A percentile compares a stretch with the other conserved stretches of the same genome.
phyloP scores from a whole-genome alignment of 2,329 filamentous ascomycete genomes.

The Penicillium digitatum region DNA sequence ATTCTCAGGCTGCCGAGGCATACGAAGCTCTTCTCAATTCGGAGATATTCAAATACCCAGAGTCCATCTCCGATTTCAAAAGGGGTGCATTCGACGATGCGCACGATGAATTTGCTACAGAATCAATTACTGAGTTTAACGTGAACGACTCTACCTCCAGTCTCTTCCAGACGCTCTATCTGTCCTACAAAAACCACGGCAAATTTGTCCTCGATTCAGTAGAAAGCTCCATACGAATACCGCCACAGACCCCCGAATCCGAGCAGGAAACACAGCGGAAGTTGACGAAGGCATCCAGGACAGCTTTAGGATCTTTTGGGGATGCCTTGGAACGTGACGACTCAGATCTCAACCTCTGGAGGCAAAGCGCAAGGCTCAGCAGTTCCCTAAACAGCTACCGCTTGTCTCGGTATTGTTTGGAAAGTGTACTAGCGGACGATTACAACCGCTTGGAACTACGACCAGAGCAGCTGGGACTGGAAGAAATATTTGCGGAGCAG shows the following conservation, averaged over 20 bases:
- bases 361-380: constrained; percentile 56
- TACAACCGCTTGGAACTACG: constrained; percentile 54
- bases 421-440: constrained; percentile 60
- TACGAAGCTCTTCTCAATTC: constrained; percentile 84
- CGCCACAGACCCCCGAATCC: constrained; percentile 14
- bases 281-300: constrained; percentile 36
- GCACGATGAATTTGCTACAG: constrained; percentile 23
- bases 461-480: constrained; percentile 55
- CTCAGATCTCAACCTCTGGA: constrained; percentile 61
- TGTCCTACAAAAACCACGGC: constrained; percentile 93
- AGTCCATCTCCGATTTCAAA: constrained; percentile 79
- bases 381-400: constrained; percentile 56
- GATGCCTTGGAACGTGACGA: constrained; percentile 63
- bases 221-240: constrained; percentile 47
- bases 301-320: constrained; percentile 53
- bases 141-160: constrained; percentile 71
- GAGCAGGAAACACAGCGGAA: constrained; percentile 16
- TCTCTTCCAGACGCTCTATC: constrained; percentile 81
- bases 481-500: constrained; percentile 53
- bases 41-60: constrained; percentile 89
- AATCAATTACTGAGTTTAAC: constrained; percentile 49
- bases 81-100: constrained; percentile 56
- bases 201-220: constrained; percentile 81
- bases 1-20: constrained; percentile 70
- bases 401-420: constrained; percentile 58